A percentile compares a stretch with the other conserved stretches of the same genome.
Evolutionary conservation across 495 filamentous ascomycete species (phyloP).

Genomic region (Tuber borchii): DNA sequence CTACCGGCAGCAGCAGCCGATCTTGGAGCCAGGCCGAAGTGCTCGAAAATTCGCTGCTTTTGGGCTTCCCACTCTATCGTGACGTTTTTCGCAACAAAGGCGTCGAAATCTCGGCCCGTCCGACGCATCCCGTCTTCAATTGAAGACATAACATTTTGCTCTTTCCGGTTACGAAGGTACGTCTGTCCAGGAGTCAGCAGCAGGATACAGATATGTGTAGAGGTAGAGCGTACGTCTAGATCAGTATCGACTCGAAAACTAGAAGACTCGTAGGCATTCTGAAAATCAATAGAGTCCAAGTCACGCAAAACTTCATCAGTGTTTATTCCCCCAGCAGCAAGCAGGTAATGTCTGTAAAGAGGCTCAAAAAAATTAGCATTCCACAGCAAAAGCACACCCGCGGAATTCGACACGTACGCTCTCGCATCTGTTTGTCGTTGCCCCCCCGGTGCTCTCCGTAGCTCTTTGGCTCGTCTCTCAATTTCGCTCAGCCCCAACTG

Average conservation of each 20-base stretch:
- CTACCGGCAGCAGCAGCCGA: constrained; percentile 44
- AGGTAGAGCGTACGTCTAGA: constrained; percentile 30
- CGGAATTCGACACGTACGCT: constrained; percentile 26
- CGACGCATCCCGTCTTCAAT: constrained; percentile 80
- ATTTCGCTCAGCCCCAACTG: constrained; percentile 42
- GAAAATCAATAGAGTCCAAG: constrained; percentile 41
- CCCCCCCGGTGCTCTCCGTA: constrained; percentile 34
- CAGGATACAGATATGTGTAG: background rate
- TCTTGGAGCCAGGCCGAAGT: constrained; percentile 78
- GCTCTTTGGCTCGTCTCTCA: constrained; percentile 39
- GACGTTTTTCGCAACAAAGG: constrained; percentile 86
- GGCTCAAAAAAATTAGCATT: constrained; percentile 5
- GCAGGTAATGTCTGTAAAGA: constrained; percentile 36
- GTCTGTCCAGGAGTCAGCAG: constrained; percentile 45
- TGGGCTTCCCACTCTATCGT: constrained; percentile 94
- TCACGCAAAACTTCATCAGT: constrained; percentile 41
- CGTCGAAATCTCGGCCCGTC: constrained; percentile 81
- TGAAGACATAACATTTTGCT: constrained; percentile 84
- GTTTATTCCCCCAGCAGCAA: constrained; percentile 40
- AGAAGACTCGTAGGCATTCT: constrained; percentile 38
- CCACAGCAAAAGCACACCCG: background rate
- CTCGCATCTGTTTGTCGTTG: constrained; percentile 35
- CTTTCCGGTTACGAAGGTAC: constrained; percentile 74
- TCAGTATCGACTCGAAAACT: constrained; percentile 41
- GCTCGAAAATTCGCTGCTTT: constrained; percentile 83